Evolutionary conservation across 2,329 filamentous ascomycete genomes (phyloP), one percentile per base, ranked within the genome.

Genomic region (Calonectria multiphialidica): DNA sequence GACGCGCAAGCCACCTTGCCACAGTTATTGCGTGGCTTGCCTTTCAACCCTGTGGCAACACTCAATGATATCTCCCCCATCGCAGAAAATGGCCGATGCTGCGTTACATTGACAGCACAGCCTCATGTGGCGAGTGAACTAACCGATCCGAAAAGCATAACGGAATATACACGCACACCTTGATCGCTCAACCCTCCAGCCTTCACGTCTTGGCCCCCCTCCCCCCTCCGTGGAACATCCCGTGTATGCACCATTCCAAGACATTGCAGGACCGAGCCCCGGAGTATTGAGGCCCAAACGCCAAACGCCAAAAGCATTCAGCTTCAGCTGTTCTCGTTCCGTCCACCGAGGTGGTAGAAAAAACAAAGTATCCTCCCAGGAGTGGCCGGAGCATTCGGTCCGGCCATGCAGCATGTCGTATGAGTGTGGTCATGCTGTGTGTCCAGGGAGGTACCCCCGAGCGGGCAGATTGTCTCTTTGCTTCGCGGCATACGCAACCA

Each of bases 1-100:
- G 69, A 79, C 77, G 72, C 78, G 78, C 78, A 80, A 80, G 76
- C 78, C 77, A 73, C 78, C 73, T 80, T 71, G 78, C 78, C 78
- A 80, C 78, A 78, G 61, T 21, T 55, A 23, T 42, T n/a, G 12
- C 37, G 77, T 79, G 77, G 77, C 75, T 78, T 63, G 55, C 8
- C 45, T 59, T 30, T 28, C 42, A 35, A 35, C 13, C 25, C 28
- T 55, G 63, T 71, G 68, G 63, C 63, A 40, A 71, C 35, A 55
- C 13, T 49, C 10, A 15, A 57, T 37, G 50, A 33, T 25, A 59
- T 21, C 16, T 25, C 15, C 16, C 18, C 15, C n/a, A 37, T 37
- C 8, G 33, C 18, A 37, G 21, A 40, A 25, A 40, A 25, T 37
- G 16, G 15, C 15, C 25, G 25, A 30, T 59, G 10, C 16, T 40